phyloP scores from a whole-genome alignment of 2,329 filamentous ascomycete species.

The Fusarium irregulare region DNA sequence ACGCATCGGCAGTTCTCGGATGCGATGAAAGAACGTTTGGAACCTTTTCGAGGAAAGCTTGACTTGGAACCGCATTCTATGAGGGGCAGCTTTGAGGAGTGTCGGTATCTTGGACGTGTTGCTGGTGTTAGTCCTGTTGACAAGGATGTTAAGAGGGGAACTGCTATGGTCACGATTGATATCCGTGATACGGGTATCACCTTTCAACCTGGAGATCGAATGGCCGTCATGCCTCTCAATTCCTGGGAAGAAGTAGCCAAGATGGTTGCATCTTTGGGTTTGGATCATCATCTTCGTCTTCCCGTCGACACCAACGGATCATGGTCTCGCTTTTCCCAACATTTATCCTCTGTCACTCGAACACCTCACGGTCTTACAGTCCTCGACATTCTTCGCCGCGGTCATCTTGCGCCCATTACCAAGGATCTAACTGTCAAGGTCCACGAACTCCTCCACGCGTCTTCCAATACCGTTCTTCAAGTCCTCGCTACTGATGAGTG shows the following conservation, averaged over 20 bases:
- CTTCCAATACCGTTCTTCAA: constrained; percentile 61
- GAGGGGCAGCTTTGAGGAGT: constrained; percentile 66
- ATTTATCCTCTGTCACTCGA: constrained; percentile 55
- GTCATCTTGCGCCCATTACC: constrained; percentile 64
- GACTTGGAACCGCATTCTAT: constrained; percentile 63
- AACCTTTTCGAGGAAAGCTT: constrained; percentile 57
- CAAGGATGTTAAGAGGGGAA: constrained; percentile 50
- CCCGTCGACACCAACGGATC: constrained; percentile 52
- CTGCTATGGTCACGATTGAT: constrained; percentile 63
- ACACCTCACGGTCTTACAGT: constrained; percentile 53
- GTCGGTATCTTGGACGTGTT: constrained; percentile 61
- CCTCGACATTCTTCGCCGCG: constrained; percentile 61
- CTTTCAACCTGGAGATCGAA: constrained; percentile 63
- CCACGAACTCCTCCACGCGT: constrained; percentile 60
- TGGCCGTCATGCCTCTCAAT: constrained; percentile 67
- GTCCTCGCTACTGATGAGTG: constrained; percentile 62
- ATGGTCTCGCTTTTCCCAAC: constrained; percentile 62
- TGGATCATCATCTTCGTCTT: constrained; percentile 59
- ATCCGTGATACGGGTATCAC: constrained; percentile 65
- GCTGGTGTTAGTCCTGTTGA: constrained; percentile 53
- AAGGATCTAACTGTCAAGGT: constrained; percentile 62
- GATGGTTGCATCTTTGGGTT: constrained; percentile 62
- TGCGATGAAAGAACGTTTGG: constrained; percentile 37
- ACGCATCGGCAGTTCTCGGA: constrained; percentile 38
- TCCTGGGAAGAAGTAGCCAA: constrained; percentile 66